Conservation (phyloP, 2,329 filamentous ascomycete genomes). For the Emmonsia crescens region DNA sequence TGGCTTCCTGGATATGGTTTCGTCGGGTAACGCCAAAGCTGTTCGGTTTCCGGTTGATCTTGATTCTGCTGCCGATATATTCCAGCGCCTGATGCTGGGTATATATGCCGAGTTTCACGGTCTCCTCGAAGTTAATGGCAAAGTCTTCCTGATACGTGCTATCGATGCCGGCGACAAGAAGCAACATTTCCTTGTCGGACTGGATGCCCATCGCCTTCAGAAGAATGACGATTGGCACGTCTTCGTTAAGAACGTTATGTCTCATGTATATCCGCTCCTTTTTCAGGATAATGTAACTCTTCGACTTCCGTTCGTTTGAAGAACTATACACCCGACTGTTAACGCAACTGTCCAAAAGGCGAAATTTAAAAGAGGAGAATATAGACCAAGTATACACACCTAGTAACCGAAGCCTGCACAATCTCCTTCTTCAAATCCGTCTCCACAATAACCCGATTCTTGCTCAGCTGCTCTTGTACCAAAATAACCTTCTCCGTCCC, state of each 20-base stretch:
- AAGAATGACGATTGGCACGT: conserved; percentile 88
- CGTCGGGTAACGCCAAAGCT: conserved; percentile 50
- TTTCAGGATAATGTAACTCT: conserved; percentile 90
- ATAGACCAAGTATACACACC: conserved; percentile 24
- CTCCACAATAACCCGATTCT: conserved; percentile 97
- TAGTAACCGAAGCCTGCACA: conserved; percentile 87
- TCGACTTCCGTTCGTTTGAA: conserved; percentile 94
- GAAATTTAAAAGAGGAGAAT: not conserved
- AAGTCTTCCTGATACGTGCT: conserved; percentile 89
- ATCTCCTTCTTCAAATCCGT: conserved; percentile 83
- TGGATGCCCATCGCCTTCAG: conserved; percentile 89
- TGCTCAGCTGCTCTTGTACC: conserved; percentile 96
- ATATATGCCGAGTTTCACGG: conserved; percentile 68
- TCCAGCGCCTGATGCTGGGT: conserved; percentile 95
- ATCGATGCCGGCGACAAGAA: conserved; percentile 80
- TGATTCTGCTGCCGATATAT: conserved; percentile 76
- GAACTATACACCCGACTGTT: conserved; percentile 50
- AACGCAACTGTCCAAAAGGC: not conserved
- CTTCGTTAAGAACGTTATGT: conserved; percentile 87
- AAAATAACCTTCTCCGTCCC: conserved; percentile 98
- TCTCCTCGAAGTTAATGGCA: conserved; percentile 88
- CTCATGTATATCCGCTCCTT: conserved; percentile 82
- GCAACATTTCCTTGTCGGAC: conserved; percentile 88
- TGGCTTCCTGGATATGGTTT: conserved; percentile 79
- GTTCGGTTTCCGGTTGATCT: conserved; percentile 64